Evolutionary conservation across 2,329 filamentous ascomycete genomes (phyloP).

Genomic region (Colletotrichum costaricense): DNA sequence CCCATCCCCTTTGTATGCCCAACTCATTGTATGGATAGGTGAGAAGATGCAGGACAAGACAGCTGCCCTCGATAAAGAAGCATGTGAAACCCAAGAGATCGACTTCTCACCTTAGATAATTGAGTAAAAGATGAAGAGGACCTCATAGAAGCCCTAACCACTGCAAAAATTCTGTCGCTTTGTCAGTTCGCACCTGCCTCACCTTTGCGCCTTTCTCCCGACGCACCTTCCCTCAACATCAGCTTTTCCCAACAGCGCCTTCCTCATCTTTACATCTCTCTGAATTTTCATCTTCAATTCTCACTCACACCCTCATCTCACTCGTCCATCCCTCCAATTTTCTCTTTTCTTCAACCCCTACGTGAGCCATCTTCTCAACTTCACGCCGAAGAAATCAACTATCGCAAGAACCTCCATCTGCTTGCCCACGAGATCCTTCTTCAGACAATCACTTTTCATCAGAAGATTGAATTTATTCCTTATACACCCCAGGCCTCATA

Average conservation of each 20-base stretch:
- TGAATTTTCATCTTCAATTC: background rate
- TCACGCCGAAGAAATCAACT: too few species aligned
- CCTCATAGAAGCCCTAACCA: too few species aligned
- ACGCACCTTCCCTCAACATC: background rate
- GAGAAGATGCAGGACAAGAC: background rate
- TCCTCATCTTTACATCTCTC: background rate
- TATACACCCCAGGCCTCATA: background rate
- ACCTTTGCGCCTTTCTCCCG: background rate
- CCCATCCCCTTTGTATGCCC: background rate
- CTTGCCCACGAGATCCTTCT: background rate
- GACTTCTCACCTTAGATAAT: too few species aligned
- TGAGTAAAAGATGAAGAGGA: background rate
- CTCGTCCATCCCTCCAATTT: background rate
- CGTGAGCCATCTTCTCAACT: too few species aligned
- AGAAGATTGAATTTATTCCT: background rate
- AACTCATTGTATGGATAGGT: background rate
- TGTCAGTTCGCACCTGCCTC: background rate
- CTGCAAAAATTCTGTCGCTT: background rate
- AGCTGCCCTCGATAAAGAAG: background rate
- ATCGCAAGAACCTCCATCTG: background rate
- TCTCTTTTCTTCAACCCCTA: background rate
- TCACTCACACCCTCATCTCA: background rate
- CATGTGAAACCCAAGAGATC: too few species aligned
- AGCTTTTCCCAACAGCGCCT: background rate
- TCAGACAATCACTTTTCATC: background rate